Percentiles rank a stretch among this genome's conserved stretches.
phyloP scores from a whole-genome alignment of 1,284 basidiomycete genomes.

The Trametes versicolor region DNA sequence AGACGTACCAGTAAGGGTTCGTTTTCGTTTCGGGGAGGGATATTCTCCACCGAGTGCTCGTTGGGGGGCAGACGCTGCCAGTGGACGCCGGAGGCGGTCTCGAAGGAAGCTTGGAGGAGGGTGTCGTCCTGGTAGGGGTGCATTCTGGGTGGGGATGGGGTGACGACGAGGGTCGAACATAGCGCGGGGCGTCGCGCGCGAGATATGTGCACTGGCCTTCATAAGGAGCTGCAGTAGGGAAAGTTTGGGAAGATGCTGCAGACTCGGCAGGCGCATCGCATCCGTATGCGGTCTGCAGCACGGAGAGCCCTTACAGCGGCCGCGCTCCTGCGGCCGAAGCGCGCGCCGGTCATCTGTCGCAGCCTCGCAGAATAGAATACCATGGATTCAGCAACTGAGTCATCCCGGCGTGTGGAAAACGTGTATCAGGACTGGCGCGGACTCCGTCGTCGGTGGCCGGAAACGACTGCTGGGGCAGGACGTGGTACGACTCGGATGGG shows the following conservation, averaged over 20 bases:
- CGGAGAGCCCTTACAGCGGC: not conserved
- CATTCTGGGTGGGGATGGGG: not conserved
- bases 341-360: not conserved
- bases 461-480: not conserved
- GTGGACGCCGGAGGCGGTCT: no score
- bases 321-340: not conserved
- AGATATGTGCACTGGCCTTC: conserved; percentile 4
- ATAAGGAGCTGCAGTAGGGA: conserved; percentile 11
- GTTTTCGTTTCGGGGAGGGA: not conserved
- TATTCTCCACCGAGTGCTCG: conserved; percentile 17
- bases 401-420: not conserved
- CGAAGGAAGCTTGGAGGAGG: no score
- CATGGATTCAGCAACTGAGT: not conserved
- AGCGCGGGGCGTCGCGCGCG: not conserved
- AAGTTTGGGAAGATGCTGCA: not conserved
- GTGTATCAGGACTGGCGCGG: not conserved
- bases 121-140: not conserved
- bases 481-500: not conserved
- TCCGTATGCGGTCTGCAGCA: conserved; percentile 1
- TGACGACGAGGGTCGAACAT: not conserved
- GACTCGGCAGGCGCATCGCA: not conserved
- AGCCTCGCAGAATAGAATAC: not conserved
- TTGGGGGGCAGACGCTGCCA: not conserved
- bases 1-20: not conserved
- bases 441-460: not conserved